These are phyloP conservation scores for Pythium sukuiense DNA, from an alignment of 352 stramenopile species.

Conservation along the genomic window DNA sequence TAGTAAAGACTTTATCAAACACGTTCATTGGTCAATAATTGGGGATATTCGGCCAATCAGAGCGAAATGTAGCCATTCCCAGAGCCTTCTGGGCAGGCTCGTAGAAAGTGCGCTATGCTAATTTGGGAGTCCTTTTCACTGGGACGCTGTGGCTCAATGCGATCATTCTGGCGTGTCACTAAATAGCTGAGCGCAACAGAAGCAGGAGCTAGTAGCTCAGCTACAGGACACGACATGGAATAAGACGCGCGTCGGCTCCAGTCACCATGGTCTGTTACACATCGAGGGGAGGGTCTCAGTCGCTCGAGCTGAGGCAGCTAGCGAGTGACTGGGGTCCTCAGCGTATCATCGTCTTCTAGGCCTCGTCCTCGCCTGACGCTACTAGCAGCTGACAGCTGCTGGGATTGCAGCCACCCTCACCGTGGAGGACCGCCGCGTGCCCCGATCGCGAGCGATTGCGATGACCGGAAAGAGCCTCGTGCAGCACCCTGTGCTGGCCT, in stretches of 20 bases:
- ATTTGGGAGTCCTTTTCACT: neutral
- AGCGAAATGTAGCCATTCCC: slow-evolving; percentile 4
- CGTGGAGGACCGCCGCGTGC: slow-evolving; percentile 2
- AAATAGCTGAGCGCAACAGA: too few species aligned
- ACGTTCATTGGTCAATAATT: neutral
- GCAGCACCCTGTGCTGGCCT: neutral
- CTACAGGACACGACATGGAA: neutral
- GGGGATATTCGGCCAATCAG: neutral
- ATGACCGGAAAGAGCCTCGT: slow-evolving; percentile 24
- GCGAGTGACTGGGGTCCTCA: neutral
- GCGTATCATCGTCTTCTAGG: slow-evolving; percentile 11
- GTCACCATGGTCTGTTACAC: neutral
- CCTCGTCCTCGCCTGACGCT: slow-evolving; percentile 4
- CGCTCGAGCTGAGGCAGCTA: too few species aligned
- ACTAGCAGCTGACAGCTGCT: neutral
- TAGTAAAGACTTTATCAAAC: neutral
- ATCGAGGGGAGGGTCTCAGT: neutral
- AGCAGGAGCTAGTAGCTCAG: too few species aligned
- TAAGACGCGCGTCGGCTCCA: neutral
- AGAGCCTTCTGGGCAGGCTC: neutral
- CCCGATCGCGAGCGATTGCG: slow-evolving; percentile 18
- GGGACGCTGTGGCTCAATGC: neutral
- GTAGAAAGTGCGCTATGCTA: slow-evolving; percentile 1
- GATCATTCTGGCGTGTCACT: neutral
- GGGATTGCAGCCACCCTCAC: neutral